A percentile compares a stretch with the other conserved stretches of the same genome.
Conservation (phyloP, 495 filamentous ascomycete genomes). For the Penicillium chermesinum region DNA sequence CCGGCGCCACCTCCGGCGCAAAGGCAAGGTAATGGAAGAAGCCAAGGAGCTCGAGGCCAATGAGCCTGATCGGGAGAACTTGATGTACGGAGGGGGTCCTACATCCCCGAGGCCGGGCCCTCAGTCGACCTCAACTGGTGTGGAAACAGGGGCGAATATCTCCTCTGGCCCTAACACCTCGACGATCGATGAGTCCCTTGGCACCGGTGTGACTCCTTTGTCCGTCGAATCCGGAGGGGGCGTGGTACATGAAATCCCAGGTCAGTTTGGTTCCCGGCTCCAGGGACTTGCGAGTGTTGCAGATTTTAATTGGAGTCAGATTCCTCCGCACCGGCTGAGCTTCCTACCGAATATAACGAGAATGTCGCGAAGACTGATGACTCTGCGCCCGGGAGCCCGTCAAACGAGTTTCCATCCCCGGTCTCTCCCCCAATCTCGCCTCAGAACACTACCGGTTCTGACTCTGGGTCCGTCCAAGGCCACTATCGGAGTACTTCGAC, state of each 20-base stretch:
- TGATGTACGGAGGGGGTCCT: conserved; percentile 13
- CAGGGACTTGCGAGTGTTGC: not conserved
- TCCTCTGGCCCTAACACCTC: not conserved
- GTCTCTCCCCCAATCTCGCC: conserved; percentile 9
- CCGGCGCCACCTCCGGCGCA: conserved; percentile 32
- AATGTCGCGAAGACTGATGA: not conserved
- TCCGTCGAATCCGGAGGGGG: conserved; percentile 22
- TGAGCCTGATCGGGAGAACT: conserved; percentile 2
- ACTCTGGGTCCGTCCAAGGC: not conserved
- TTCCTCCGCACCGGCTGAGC: conserved; percentile 18
- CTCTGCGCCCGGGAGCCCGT: not conserved
- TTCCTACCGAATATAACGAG: conserved; percentile 12
- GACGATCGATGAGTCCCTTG: conserved; percentile 17
- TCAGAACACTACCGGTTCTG: conserved; percentile 1
- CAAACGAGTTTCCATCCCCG: not conserved
- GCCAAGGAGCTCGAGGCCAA: conserved; percentile 5
- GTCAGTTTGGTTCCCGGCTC: conserved; percentile 1
- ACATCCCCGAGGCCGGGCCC: conserved; percentile 10
- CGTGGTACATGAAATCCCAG: conserved; percentile 19
- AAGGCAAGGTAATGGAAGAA: not conserved
- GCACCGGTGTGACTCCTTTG: conserved; percentile 11
- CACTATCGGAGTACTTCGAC: conserved; percentile 9
- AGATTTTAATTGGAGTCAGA: conserved; percentile 4
- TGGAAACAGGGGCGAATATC: conserved; percentile 10
- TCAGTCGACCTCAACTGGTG: conserved; percentile 9